Base-by-base conservation (phyloP, 495 filamentous ascomycete species). In the Aspergillus haitiensis region DNA sequence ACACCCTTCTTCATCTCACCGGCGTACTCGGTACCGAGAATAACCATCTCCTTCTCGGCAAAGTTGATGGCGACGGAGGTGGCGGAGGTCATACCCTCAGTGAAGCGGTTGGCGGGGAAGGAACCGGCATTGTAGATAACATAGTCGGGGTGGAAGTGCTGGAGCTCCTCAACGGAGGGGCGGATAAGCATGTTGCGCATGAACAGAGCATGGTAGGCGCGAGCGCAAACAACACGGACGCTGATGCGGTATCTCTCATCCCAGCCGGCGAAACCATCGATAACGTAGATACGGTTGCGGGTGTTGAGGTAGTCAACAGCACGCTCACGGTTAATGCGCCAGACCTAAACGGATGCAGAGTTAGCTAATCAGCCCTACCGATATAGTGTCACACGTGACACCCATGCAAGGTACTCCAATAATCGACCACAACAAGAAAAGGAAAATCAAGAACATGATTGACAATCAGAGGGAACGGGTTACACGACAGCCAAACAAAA, bases 171-270 rank as follows among this genome's bases (percentile, higher is more conserved):
- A 53, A 82, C 82, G 46, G 84, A 79, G 58, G 94, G 94, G 70
- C 94, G 88, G 82, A 98, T 98, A 71, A 98, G 90, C 94, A 98
- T 98, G 83, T 98, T 98, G 68, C 95, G 91, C 94, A 98, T 98
- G 90, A 98, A 98, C 60, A 98, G 85, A 63, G 94, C 94, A 84
- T 98, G 94, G 84, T 98, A 98, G 77, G 94, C 94, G 73, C 94
- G 90, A 62, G 94, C 94, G 79, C 94, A 98, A 72, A 98, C 91
- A 61, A 98, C 93, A 65, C 94, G 95, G 69, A 98, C 94, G 67
- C 86, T 89, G 81, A 98, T 98, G 59, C 92, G 84, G 84, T 98
- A 98, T 71, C 93, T 92, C 83, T 95, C 88, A 67, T 98, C 94
- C 94, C 94, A 98, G 67, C 94, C 94, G 60, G 94, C 94, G 73